phyloP scores from a whole-genome alignment of 169 alveolate genomes.

The Perkinsus olseni region DNA sequence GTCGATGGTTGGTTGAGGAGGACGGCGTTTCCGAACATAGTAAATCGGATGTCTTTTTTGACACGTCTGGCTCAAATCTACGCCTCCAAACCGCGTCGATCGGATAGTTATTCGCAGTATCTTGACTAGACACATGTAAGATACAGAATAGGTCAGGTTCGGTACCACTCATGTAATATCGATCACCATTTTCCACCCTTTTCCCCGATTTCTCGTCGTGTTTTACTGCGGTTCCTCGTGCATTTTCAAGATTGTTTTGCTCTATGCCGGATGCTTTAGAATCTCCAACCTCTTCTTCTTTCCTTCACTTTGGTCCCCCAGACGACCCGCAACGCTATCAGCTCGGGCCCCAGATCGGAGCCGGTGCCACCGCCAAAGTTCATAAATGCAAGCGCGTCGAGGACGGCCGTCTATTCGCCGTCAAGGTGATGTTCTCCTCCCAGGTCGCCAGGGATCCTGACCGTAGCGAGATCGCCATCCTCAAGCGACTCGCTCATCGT shows the following conservation, averaged over 20 bases:
- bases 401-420: constrained; percentile 16
- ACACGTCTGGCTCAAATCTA: not conserved
- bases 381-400: constrained; percentile 9
- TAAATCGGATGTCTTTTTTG: not conserved
- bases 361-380: constrained; percentile 31
- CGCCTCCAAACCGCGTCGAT: not conserved
- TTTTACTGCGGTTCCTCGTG: not conserved
- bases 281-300: not conserved
- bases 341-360: constrained; percentile 23
- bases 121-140: not conserved
- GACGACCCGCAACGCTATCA: constrained; percentile 7
- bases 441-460: constrained; percentile 17
- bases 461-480: not conserved
- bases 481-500: constrained; percentile 22
- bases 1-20: not conserved
- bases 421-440: constrained; percentile 14
- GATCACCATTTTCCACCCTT: not conserved
- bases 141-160: not conserved
- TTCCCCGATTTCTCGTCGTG: not conserved
- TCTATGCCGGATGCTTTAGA: not conserved
- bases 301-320: not conserved
- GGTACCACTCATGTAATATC: not conserved
- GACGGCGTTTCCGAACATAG: not conserved
- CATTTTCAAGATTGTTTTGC: not conserved
- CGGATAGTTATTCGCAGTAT: not conserved